Conservation (phyloP, 2,329 filamentous ascomycete species). For the Aspergillus tanneri region DNA sequence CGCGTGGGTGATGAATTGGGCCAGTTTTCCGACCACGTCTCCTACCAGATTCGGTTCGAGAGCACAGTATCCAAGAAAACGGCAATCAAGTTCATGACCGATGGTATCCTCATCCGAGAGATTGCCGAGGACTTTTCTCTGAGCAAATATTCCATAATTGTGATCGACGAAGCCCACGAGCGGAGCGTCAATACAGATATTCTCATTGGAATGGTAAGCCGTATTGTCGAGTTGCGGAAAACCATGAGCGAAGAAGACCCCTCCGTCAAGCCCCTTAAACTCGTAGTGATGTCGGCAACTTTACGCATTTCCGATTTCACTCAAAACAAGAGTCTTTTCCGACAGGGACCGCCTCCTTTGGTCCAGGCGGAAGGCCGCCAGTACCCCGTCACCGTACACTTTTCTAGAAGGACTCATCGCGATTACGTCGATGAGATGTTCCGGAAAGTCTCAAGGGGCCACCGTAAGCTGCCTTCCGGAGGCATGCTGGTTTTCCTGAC, state of each 20-base stretch:
- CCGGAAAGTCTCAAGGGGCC: slow-evolving; percentile 80
- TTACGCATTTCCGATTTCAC: slow-evolving; percentile 87
- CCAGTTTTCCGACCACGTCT: slow-evolving; percentile 71
- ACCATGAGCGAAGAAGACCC: slow-evolving; percentile 71
- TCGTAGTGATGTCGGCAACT: slow-evolving; percentile 98
- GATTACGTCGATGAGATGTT: slow-evolving; percentile 93
- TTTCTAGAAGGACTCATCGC: slow-evolving; percentile 74
- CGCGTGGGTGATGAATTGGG: slow-evolving; percentile 85
- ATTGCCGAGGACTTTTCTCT: slow-evolving; percentile 85
- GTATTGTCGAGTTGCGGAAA: slow-evolving; percentile 80
- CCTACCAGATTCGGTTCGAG: slow-evolving; percentile 95
- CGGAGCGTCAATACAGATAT: slow-evolving; percentile 97
- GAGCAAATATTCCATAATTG: slow-evolving; percentile 84
- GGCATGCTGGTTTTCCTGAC: slow-evolving; percentile 94
- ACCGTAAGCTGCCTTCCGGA: slow-evolving; percentile 84
- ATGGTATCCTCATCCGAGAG: slow-evolving; percentile 90
- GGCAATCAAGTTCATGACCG: slow-evolving; percentile 97
- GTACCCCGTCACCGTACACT: slow-evolving; percentile 86
- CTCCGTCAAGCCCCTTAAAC: slow-evolving; percentile 74
- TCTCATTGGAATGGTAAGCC: slow-evolving; percentile 92
- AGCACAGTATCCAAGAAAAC: slow-evolving; percentile 76
- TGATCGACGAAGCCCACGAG: slow-evolving; percentile 97
- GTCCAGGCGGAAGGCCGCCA: slow-evolving; percentile 90
- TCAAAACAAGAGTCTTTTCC: slow-evolving; percentile 77
- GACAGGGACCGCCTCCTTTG: slow-evolving; percentile 70